These are phyloP conservation scores for Rehmannia glutinosa DNA, from an alignment of 257 asterid species.

Conservation along the genomic window DNA sequence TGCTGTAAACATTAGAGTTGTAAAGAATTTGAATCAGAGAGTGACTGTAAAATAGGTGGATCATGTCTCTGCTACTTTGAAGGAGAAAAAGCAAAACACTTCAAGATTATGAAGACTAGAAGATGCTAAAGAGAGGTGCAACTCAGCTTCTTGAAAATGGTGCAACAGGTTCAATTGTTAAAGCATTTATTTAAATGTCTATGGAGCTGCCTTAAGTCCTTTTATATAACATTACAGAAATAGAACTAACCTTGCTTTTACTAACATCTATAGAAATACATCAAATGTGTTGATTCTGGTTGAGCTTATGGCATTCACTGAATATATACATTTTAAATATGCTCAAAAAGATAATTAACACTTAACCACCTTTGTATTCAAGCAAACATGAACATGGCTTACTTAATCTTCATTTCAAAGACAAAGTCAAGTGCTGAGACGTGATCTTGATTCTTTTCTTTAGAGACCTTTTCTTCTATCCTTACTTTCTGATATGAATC, in stretches of 20 bases:
- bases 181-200: neutral
- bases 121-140: constrained; percentile 21
- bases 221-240: too few species aligned
- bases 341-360: neutral
- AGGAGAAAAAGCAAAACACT: constrained; percentile 13
- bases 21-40: constrained; percentile 18
- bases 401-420: neutral
- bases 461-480: constrained; percentile 9
- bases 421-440: neutral
- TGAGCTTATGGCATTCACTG: too few species aligned
- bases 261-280: too few species aligned
- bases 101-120: constrained; percentile 1
- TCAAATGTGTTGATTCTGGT: too few species aligned
- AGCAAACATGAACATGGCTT: constrained; percentile 3
- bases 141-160: constrained; percentile 13
- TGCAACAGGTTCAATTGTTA: constrained; percentile 28
- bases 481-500: neutral
- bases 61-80: constrained; percentile 20
- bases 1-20: neutral
- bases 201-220: too few species aligned
- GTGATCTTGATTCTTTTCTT: neutral
- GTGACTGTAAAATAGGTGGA: constrained; percentile 19
- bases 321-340: too few species aligned
- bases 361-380: neutral
- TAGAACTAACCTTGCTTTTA: too few species aligned